phyloP scores from a whole-genome alignment of 495 filamentous ascomycete genomes.

The Aspergillus cavernicola region DNA sequence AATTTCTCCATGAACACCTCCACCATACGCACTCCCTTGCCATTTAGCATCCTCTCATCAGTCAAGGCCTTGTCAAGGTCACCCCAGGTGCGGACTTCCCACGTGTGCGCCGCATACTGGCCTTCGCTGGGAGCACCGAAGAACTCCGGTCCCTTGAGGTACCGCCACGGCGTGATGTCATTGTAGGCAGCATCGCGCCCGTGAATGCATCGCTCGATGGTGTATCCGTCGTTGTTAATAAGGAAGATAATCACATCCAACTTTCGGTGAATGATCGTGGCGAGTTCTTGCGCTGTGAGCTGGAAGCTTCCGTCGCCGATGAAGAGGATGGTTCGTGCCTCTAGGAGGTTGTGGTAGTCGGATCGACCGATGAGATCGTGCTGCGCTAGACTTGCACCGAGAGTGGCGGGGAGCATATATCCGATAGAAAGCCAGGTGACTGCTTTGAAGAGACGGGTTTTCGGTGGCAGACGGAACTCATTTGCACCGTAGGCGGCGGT shows the following conservation, averaged over 20 bases:
- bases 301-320: conserved; percentile 81
- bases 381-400: conserved; percentile 40
- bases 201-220: conserved; percentile 69
- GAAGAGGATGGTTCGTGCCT: conserved; percentile 56
- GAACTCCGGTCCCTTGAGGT: conserved; percentile 33
- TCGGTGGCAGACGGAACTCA: conserved; percentile 19
- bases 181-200: conserved; percentile 68
- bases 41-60: conserved; percentile 22
- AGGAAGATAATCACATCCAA: conserved; percentile 70
- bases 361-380: conserved; percentile 19
- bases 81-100: conserved; percentile 15
- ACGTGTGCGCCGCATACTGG: conserved; percentile 12
- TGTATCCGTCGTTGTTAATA: conserved; percentile 69
- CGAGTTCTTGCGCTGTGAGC: conserved; percentile 70
- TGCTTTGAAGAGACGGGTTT: conserved; percentile 29
- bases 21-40: conserved; percentile 34
- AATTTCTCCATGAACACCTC: conserved; percentile 30
- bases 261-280: conserved; percentile 64
- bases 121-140: conserved; percentile 28
- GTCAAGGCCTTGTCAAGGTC: conserved; percentile 13
- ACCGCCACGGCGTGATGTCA: conserved; percentile 62
- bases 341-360: conserved; percentile 11
- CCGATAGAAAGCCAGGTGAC: conserved; percentile 39
- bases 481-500: conserved; percentile 27
- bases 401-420: conserved; percentile 38